Percentiles rank a stretch among this genome's conserved stretches.
Conservation (phyloP, 2,329 filamentous ascomycete species). For the Cercospora sp. region DNA sequence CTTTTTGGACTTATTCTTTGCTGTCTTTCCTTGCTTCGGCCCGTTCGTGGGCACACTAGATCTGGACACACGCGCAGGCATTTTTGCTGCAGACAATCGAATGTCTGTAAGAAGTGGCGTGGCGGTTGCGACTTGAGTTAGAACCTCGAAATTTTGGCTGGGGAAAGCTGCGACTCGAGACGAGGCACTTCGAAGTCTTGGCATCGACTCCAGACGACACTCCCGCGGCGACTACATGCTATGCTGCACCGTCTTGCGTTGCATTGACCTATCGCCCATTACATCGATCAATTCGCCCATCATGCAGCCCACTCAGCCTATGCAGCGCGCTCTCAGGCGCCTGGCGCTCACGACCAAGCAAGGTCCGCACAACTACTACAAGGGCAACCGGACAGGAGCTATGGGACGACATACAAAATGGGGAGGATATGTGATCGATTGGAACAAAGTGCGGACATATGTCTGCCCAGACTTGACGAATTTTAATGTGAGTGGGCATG, state of each 20-base stretch:
- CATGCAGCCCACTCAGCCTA: constrained; percentile 64
- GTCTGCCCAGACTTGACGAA: constrained; percentile 70
- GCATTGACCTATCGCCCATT: neutral
- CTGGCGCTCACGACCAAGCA: constrained; percentile 87
- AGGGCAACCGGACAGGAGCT: constrained; percentile 84
- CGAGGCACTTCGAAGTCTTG: constrained; percentile 10
- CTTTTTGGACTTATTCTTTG: constrained; percentile 51
- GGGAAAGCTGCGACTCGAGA: constrained; percentile 9
- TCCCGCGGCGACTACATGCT: constrained; percentile 14
- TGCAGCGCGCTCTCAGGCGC: constrained; percentile 70
- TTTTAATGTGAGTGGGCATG: constrained; percentile 62
- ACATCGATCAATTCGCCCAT: constrained; percentile 6
- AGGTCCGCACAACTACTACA: constrained; percentile 93
- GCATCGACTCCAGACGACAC: constrained; percentile 4
- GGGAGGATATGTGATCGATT: constrained; percentile 83
- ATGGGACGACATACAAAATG: constrained; percentile 83
- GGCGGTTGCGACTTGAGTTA: neutral
- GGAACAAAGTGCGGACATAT: constrained; percentile 85
- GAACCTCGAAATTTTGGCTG: constrained; percentile 20
- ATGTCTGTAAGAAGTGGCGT: neutral
- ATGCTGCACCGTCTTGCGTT: constrained; percentile 1
- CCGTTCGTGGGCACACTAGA: constrained; percentile 31
- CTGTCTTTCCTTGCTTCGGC: constrained; percentile 36
- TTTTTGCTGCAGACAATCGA: constrained; percentile 30
- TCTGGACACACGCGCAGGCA: constrained; percentile 50